Conservation (phyloP, 2,329 filamentous ascomycete genomes). For the Pseudopyrenochaeta lycopersici region DNA sequence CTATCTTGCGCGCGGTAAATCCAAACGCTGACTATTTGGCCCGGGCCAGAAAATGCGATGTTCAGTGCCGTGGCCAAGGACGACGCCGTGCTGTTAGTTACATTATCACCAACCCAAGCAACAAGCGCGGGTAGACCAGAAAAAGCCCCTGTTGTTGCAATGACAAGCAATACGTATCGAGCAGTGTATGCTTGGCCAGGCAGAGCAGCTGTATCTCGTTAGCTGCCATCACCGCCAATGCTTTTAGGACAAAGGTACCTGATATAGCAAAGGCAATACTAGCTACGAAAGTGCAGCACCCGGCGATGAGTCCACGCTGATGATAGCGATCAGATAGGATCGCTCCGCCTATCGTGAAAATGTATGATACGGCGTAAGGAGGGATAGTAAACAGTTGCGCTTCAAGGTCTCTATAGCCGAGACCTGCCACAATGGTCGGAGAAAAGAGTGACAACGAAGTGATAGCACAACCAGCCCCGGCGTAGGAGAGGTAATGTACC, state of each 20-base stretch:
- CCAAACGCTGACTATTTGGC: conserved; percentile 7
- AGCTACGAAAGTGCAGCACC: no score
- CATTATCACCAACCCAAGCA: conserved; percentile 6
- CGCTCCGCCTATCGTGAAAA: conserved; percentile 48
- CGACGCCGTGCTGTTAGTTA: neutral
- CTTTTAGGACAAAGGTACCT: no score
- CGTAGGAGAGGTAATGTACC: conserved; percentile 56
- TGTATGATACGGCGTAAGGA: conserved; percentile 69
- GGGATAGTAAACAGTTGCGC: conserved; percentile 74
- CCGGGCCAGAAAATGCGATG: conserved; percentile 6
- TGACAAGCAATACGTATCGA: conserved; percentile 4
- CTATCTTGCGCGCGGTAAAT: conserved; percentile 1
- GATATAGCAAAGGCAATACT: neutral
- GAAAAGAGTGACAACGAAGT: conserved; percentile 64
- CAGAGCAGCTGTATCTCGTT: no score
- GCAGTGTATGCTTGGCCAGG: conserved; percentile 2
- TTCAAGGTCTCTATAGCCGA: conserved; percentile 62
- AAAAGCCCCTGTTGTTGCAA: conserved; percentile 7
- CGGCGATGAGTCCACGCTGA: conserved; percentile 2
- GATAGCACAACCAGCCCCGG: conserved; percentile 26
- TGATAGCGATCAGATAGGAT: conserved; percentile 3
- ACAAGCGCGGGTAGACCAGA: conserved; percentile 1
- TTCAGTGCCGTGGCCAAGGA: conserved; percentile 6
- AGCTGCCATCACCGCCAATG: no score
- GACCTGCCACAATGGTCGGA: conserved; percentile 70